Evolutionary conservation across 257 asterid species (phyloP), one percentile per base, ranked within the genome.

Genomic region (Cinchona pubescens): DNA sequence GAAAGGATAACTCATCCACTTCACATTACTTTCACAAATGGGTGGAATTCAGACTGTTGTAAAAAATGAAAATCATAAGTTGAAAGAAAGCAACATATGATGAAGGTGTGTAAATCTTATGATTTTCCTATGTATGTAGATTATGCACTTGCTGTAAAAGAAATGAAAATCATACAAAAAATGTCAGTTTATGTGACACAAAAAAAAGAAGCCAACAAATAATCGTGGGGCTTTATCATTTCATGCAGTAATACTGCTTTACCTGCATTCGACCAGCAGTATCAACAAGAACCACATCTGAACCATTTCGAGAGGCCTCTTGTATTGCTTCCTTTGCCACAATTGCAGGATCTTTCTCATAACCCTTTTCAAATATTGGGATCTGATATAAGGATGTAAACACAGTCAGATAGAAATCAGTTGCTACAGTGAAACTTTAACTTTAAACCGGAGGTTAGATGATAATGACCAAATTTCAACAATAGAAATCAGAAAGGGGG

Each of bases 251-350:
- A 64, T 55, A 27, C 45, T 19, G 46, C 16, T 19, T 49, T 84
- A 93, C 98, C 97, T 93, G 99, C 99, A 94, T 94, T 73, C 99
- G 79, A 76, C 99, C 99, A 78, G 97, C 99, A 48, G 99, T 94
- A 87, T 94, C 99, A 45, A 94, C 97, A 75, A 94, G 89, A 84
- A 94, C 99, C 71, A 94, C 99, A 80, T 94, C 99, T 3, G 97
- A 90, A 71, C 96, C 97, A 87, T 81, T 91, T 71, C 94, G 91
- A 48, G 77, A 58, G 35, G 97, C 99, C 89, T 94, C 97, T 72
- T 90, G 97, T 74, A 94, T 90, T 72, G 99, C 99, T 87, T 94
- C 99, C 79, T 90, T 94, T 9, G 99, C 99, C 63, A 94, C 99
- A 77, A 90, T 75, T 19, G 99, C 97, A 6, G 99, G 99, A 80